These are phyloP conservation scores for Aspergillus nidulans DNA, from an alignment of 495 filamentous ascomycete species.

Conservation along the genomic window DNA sequence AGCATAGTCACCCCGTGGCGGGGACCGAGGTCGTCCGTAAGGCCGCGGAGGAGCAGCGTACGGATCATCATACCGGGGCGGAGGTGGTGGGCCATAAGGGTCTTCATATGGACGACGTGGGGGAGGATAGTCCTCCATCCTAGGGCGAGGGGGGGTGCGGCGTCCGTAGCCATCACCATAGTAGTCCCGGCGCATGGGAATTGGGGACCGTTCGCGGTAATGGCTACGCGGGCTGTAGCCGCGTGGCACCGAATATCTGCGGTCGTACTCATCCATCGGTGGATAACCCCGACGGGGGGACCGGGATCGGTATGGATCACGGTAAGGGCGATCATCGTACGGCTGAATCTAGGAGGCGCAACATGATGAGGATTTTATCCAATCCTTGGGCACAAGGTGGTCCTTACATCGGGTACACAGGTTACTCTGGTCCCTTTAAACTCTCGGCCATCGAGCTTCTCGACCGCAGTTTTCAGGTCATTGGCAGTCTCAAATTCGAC, in stretches of 20 bases:
- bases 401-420: slow-evolving; percentile 80
- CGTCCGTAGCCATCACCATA: slow-evolving; percentile 73
- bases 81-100: slow-evolving; percentile 44
- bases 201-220: slow-evolving; percentile 78
- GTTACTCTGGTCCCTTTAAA: slow-evolving; percentile 83
- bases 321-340: slow-evolving; percentile 61
- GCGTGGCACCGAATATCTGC: slow-evolving; percentile 69
- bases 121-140: slow-evolving; percentile 69
- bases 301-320: slow-evolving; percentile 70
- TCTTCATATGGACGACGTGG: slow-evolving; percentile 52
- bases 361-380: slow-evolving; percentile 23
- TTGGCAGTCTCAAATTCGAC: slow-evolving; percentile 94
- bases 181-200: slow-evolving; percentile 75
- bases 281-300: slow-evolving; percentile 67
- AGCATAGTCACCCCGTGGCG: slow-evolving; percentile 39
- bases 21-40: slow-evolving; percentile 42
- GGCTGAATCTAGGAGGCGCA: slow-evolving; percentile 49
- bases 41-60: slow-evolving; percentile 39
- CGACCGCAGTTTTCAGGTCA: slow-evolving; percentile 84
- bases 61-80: slow-evolving; percentile 45
- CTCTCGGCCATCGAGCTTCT: slow-evolving; percentile 85
- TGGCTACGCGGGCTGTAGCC: slow-evolving; percentile 79
- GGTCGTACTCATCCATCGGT: slow-evolving; percentile 68
- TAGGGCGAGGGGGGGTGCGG: slow-evolving; percentile 63
- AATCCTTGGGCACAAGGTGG: slow-evolving; percentile 14